Percentiles rank a stretch among this genome's conserved stretches.
phyloP scores from a whole-genome alignment of 768 basidiomycete genomes.

The Pleurotus salmoneostramineus region DNA sequence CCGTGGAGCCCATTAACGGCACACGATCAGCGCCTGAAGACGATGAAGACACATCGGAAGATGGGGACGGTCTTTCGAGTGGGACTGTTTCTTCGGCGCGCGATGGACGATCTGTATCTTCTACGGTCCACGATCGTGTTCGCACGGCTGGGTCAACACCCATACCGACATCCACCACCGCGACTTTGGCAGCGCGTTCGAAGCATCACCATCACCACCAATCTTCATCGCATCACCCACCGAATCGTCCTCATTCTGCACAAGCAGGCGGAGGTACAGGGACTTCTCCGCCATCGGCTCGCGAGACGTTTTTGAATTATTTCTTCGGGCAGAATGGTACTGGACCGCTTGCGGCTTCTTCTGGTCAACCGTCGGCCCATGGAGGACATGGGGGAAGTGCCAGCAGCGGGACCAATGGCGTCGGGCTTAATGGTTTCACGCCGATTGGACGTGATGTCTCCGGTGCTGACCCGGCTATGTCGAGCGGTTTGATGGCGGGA shows the following conservation, averaged over 20 bases:
- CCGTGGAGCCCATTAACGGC: slow-evolving; percentile 62
- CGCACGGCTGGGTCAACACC: slow-evolving; percentile 32
- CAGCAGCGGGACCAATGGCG: slow-evolving; percentile 11
- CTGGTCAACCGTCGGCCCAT: slow-evolving; percentile 13
- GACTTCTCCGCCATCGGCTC: slow-evolving; percentile 50
- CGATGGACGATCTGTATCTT: slow-evolving; percentile 69
- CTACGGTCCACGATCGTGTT: slow-evolving; percentile 71
- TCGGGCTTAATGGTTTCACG: slow-evolving; percentile 24
- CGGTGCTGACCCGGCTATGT: slow-evolving; percentile 43
- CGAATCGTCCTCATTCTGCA: slow-evolving; percentile 11
- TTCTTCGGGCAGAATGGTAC: slow-evolving; percentile 93
- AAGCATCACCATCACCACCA: slow-evolving; percentile 14
- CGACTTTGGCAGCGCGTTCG: not conserved
- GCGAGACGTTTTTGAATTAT: slow-evolving; percentile 94
- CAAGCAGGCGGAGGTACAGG: slow-evolving; percentile 5
- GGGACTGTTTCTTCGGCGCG: slow-evolving; percentile 46
- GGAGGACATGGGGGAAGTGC: slow-evolving; percentile 27
- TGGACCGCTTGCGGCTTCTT: slow-evolving; percentile 62
- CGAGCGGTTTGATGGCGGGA: slow-evolving; percentile 62
- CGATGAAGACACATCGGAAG: slow-evolving; percentile 61
- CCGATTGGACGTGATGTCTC: slow-evolving; percentile 66
- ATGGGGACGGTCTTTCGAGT: slow-evolving; percentile 31
- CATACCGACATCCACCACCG: slow-evolving; percentile 24
- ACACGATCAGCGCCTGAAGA: slow-evolving; percentile 49
- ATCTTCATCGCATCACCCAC: slow-evolving; percentile 16